Evolutionary conservation across 805 yeast species (phyloP).

Genomic region (Zygosaccharomyces gambellarensis): DNA sequence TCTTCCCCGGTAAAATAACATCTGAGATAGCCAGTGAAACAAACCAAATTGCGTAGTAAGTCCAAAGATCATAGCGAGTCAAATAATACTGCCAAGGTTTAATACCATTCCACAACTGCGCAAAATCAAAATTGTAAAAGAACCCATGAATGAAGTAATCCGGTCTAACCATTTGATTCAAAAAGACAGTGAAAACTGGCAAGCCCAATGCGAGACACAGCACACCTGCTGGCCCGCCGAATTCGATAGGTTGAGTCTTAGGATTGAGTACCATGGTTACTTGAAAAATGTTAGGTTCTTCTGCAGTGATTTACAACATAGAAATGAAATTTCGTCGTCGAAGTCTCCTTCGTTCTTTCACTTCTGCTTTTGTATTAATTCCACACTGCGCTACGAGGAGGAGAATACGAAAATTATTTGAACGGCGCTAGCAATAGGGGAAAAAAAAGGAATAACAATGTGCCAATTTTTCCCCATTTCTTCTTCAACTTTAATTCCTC

Average conservation of each 20-base stretch:
- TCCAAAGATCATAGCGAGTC: conserved; percentile 50
- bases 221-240: conserved; percentile 76
- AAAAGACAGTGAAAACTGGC: conserved; percentile 55
- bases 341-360: neutral
- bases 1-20: conserved; percentile 58
- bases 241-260: conserved; percentile 62
- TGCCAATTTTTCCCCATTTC: neutral
- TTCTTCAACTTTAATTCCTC: neutral
- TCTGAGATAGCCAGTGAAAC: conserved; percentile 59
- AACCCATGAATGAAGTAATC: conserved; percentile 49
- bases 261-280: conserved; percentile 52
- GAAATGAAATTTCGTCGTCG: neutral
- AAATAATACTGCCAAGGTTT: conserved; percentile 31
- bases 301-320: too few relatives aligned
- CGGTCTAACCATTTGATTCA: conserved; percentile 61
- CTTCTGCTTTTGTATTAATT: neutral
- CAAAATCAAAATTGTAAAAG: conserved; percentile 37
- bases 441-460: neutral
- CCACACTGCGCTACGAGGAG: neutral
- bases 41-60: conserved; percentile 70
- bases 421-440: neutral
- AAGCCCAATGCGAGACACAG: conserved; percentile 57
- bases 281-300: neutral
- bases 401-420: neutral
- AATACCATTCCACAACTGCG: conserved; percentile 36